phyloP scores from a whole-genome alignment of 2,329 filamentous ascomycete species.

The Phialophora macrospora region DNA sequence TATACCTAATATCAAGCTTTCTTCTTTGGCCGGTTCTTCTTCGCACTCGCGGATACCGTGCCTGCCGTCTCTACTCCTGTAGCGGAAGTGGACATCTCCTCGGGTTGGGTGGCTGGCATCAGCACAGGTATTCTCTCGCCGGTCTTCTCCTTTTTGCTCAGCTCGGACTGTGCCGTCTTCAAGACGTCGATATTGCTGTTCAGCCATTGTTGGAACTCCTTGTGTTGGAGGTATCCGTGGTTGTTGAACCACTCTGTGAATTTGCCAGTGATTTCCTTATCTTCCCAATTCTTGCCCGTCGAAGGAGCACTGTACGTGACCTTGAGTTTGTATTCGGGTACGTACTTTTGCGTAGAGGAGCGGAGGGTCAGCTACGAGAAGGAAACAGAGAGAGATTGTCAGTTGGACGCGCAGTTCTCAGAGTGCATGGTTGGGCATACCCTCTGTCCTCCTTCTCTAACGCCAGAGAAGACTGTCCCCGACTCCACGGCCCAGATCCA shows the following conservation, averaged over 20 bases:
- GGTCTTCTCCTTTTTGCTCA: slow-evolving; percentile 19
- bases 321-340: slow-evolving; percentile 77
- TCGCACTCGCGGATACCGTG: slow-evolving; percentile 15
- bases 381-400: background rate
- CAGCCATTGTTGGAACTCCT: slow-evolving; percentile 67
- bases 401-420: background rate
- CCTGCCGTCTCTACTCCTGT: slow-evolving; percentile 19
- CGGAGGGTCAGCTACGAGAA: slow-evolving; percentile 69
- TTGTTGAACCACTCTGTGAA: slow-evolving; percentile 66
- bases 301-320: slow-evolving; percentile 56
- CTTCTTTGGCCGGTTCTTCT: slow-evolving; percentile 32
- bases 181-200: slow-evolving; percentile 62
- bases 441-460: slow-evolving; percentile 69
- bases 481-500: slow-evolving; percentile 88
- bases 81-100: slow-evolving; percentile 7
- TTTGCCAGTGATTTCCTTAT: slow-evolving; percentile 58
- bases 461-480: slow-evolving; percentile 79
- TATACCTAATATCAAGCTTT: slow-evolving; percentile 17
- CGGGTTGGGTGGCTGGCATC: slow-evolving; percentile 3
- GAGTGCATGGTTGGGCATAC: slow-evolving; percentile 41
- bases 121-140: slow-evolving; percentile 13
- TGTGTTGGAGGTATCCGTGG: slow-evolving; percentile 64
- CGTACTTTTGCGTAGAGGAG: slow-evolving; percentile 76
- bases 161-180: slow-evolving; percentile 50
- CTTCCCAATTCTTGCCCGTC: slow-evolving; percentile 47